phyloP scores from a whole-genome alignment of 768 basidiomycete species.

The Leccinum longicurvipes region DNA sequence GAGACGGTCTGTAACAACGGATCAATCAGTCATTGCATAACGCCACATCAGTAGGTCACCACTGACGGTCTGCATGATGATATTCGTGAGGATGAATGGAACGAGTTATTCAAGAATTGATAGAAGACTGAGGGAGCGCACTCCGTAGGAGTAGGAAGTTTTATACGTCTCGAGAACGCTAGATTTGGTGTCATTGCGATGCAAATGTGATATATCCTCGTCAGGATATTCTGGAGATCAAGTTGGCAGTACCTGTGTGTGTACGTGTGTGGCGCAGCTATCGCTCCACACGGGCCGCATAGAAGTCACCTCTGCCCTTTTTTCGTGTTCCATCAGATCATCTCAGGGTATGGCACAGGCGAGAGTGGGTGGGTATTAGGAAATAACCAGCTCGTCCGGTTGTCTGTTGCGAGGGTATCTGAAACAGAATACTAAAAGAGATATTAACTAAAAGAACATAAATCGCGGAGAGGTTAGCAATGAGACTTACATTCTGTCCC shows the following conservation, averaged over 20 bases:
- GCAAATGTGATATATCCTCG: no score
- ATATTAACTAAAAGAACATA: no score
- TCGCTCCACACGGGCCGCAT: background rate
- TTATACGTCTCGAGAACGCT: no score
- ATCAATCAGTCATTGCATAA: no score
- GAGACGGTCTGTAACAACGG: conserved; percentile 2
- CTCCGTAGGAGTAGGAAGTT: no score
- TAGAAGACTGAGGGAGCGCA: no score
- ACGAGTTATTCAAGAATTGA: background rate
- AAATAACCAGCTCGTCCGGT: background rate
- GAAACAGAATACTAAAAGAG: background rate
- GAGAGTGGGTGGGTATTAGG: no score
- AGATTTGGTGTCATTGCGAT: no score
- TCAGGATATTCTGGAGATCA: no score
- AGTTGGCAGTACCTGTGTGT: background rate
- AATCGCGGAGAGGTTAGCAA: no score
- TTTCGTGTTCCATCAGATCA: background rate
- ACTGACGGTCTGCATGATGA: conserved; percentile 20
- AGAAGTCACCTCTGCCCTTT: background rate
- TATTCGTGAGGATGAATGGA: background rate
- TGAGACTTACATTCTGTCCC: background rate
- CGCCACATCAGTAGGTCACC: no score
- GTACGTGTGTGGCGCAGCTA: background rate
- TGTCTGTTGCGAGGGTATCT: background rate
- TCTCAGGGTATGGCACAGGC: background rate